These are phyloP conservation scores for Stylosanthes scabra DNA, from an alignment of 331 rosid species.

Conservation along the genomic window DNA sequence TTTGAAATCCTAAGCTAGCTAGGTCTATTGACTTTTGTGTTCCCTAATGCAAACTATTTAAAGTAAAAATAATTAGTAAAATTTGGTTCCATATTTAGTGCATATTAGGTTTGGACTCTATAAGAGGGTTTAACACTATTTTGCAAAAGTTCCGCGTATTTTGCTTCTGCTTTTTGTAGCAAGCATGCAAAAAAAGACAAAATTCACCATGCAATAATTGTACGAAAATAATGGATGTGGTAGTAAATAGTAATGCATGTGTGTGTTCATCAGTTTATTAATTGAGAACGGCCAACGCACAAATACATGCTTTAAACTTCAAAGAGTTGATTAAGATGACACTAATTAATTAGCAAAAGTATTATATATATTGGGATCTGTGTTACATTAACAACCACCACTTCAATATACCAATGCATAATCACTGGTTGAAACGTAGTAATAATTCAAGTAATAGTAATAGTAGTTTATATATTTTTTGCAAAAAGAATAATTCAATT, in stretches of 20 bases:
- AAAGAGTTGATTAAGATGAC: neutral
- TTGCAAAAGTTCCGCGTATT: neutral
- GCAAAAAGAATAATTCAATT: no score
- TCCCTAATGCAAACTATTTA: neutral
- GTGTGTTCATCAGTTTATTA: no score
- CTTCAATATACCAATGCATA: no score
- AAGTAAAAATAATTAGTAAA: neutral
- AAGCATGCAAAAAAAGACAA: neutral
- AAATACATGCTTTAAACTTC: neutral
- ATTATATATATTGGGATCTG: neutral
- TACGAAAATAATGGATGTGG: neutral
- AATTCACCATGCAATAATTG: slow-evolving; percentile 1
- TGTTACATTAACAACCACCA: no score
- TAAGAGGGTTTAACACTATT: neutral
- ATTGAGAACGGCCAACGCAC: neutral
- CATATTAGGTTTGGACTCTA: neutral
- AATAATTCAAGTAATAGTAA: no score
- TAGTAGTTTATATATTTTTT: no score
- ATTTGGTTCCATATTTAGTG: neutral
- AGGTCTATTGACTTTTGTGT: neutral
- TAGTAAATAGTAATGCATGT: neutral
- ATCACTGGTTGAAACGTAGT: no score
- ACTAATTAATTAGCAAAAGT: neutral
- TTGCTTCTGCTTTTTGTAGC: neutral
- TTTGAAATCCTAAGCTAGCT: neutral